Evolutionary conservation across 129 eudicot species (phyloP), one percentile per base, ranked within the genome.

Genomic region (Escallonia rubra): DNA sequence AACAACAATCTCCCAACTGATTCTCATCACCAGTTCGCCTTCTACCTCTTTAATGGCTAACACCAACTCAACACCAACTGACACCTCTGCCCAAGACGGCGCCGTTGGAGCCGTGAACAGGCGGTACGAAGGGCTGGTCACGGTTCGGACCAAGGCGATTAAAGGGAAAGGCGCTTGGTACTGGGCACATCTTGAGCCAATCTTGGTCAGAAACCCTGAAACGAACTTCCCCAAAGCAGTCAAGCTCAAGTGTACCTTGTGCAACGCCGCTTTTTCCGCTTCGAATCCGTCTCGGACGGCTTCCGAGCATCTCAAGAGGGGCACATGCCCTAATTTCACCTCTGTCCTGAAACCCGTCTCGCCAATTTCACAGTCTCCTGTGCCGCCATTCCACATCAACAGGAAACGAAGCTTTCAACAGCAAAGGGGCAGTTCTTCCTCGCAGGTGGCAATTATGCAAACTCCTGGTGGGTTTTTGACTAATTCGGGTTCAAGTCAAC

Each of bases 151-250:
- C 13, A 87, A 87, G 72, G 95, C 95, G 8, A 70, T 76, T 5
- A 83, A 81, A 61, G 95, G 95, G 8, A 84, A 84, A 77, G 95
- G 95, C 57, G 90, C 95, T 51, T 87, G 95, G 95, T 87, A 84
- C 41, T 87, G 95, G 95, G 86, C 85, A 10, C 87, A 87, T 69
- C 80, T 87, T 4, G 90, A 87, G 65, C 90, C 95, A 9, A 72
- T 84, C 72, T 44, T 87, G 52, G 74, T 79, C 38, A 59, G 68
- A 61, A 76, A 81, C 65, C 81, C 87, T 0, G 86, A 84, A 0
- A 87, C 83, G 11, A 63, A 81, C 57, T 74, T 67, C 14, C 88
- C 95, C 4, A 81, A 87, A 65, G 81, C 87, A 0, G 95, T 87
- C 40, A 87, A 87, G 64, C 95, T 87, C 50, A 66, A 59, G 48